phyloP scores from a whole-genome alignment of 177 flowering plant genomes.

The Telopea speciosissima region DNA sequence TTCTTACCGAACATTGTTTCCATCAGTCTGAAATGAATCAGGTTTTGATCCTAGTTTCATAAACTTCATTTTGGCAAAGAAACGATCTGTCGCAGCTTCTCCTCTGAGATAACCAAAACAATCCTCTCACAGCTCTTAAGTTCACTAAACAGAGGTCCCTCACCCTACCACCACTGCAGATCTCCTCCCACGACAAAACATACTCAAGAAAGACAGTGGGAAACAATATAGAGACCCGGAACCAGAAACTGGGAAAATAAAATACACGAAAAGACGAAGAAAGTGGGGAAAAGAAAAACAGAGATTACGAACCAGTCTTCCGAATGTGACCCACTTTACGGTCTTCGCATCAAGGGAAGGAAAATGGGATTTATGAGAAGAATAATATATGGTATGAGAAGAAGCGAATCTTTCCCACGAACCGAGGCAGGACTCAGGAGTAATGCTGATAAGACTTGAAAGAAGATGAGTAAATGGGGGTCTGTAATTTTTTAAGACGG shows the following conservation, averaged over 20 bases:
- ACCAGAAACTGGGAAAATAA: neutral
- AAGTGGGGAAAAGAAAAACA: neutral
- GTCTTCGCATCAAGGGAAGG: conserved; percentile 14
- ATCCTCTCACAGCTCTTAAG: conserved; percentile 9
- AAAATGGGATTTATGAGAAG: conserved; percentile 17
- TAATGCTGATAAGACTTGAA: conserved; percentile 8
- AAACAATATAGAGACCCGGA: too few species aligned
- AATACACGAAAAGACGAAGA: too few species aligned
- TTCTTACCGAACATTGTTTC: conserved; percentile 64
- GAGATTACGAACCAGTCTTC: conserved; percentile 5
- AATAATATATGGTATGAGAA: conserved; percentile 4
- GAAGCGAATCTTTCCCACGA: conserved; percentile 37
- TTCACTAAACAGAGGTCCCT: conserved; percentile 2
- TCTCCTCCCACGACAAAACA: conserved; percentile 2
- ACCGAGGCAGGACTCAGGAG: conserved; percentile 23
- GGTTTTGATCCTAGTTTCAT: conserved; percentile 99
- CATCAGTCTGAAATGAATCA: conserved; percentile 79
- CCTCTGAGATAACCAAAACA: conserved; percentile 2
- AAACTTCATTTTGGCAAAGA: conserved; percentile 65
- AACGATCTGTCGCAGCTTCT: conserved; percentile 15
- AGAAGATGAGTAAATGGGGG: conserved; percentile 12
- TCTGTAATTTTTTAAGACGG: conserved; percentile 13
- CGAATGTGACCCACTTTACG: conserved; percentile 19
- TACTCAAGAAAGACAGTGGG: conserved; percentile 2
- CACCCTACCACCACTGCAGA: neutral